phyloP scores from a whole-genome alignment of 148 eudicot genomes.

The Bassia scoparia region DNA sequence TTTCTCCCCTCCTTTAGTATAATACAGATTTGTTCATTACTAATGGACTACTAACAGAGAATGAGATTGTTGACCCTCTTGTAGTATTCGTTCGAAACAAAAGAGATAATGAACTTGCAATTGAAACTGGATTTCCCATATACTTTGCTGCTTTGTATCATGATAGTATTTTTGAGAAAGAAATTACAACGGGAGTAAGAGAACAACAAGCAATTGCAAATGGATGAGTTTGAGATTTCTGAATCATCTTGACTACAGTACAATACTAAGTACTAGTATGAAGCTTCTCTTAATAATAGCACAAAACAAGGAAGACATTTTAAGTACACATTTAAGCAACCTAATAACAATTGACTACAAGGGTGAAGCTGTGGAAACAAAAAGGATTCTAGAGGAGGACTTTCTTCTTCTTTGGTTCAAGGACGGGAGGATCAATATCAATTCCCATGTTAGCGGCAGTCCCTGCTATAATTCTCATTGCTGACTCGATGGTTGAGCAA shows the following conservation, averaged over 20 bases:
- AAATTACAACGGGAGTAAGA: background rate
- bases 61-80: no score
- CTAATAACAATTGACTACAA: background rate
- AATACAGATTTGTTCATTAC: no score
- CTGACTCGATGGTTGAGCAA: slow-evolving; percentile 75
- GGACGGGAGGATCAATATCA: slow-evolving; percentile 84
- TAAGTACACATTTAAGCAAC: background rate
- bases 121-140: background rate
- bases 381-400: slow-evolving; percentile 22
- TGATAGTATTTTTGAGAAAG: background rate
- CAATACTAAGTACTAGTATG: background rate
- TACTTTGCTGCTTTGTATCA: background rate
- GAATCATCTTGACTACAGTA: background rate
- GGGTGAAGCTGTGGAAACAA: background rate
- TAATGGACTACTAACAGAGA: no score
- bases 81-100: no score
- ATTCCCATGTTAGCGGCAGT: slow-evolving; percentile 98
- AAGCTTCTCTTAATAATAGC: background rate
- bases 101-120: no score
- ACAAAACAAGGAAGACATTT: background rate
- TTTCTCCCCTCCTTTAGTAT: no score
- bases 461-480: slow-evolving; percentile 96
- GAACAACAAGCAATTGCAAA: background rate
- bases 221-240: background rate
- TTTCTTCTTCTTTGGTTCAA: slow-evolving; percentile 58